Evolutionary conservation across 345 rosid species (phyloP).

Genomic region (Erysimum cheiranthoides): DNA sequence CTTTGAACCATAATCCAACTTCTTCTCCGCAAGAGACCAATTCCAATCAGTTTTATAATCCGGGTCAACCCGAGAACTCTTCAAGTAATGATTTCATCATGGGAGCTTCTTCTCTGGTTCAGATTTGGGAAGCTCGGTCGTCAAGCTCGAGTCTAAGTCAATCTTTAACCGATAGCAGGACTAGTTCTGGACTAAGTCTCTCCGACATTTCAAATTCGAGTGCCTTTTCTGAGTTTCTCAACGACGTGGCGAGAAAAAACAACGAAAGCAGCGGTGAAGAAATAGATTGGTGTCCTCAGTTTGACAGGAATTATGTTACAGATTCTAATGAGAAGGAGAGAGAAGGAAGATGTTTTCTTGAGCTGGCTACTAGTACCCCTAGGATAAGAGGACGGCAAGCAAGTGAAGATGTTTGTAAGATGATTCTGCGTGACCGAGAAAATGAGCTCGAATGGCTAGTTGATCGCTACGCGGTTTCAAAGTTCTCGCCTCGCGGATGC

Average conservation of each 20-base stretch:
- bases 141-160: conserved; percentile 40
- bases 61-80: conserved; percentile 28
- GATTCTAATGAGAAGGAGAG: conserved; percentile 52
- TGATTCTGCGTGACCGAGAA: conserved; percentile 54
- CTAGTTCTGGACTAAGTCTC: conserved; percentile 3
- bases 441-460: conserved; percentile 53
- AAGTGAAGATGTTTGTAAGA: conserved; percentile 55
- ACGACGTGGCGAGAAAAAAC: background rate
- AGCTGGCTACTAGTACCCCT: conserved; percentile 45
- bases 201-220: conserved; percentile 32
- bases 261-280: background rate
- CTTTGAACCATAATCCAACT: background rate
- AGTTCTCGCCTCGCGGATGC: conserved; percentile 64
- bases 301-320: conserved; percentile 32
- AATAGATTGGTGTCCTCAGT: conserved; percentile 48
- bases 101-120: conserved; percentile 81
- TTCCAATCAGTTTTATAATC: background rate
- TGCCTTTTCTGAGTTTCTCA: conserved; percentile 35
- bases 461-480: conserved; percentile 57
- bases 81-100: conserved; percentile 31
- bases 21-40: conserved; percentile 10
- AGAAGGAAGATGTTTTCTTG: conserved; percentile 50
- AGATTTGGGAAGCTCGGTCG: conserved; percentile 83
- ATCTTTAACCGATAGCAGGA: conserved; percentile 1
- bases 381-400: conserved; percentile 74